Base-by-base conservation (phyloP, 2,329 filamentous ascomycete species). In the Chaetomium olivaceum region DNA sequence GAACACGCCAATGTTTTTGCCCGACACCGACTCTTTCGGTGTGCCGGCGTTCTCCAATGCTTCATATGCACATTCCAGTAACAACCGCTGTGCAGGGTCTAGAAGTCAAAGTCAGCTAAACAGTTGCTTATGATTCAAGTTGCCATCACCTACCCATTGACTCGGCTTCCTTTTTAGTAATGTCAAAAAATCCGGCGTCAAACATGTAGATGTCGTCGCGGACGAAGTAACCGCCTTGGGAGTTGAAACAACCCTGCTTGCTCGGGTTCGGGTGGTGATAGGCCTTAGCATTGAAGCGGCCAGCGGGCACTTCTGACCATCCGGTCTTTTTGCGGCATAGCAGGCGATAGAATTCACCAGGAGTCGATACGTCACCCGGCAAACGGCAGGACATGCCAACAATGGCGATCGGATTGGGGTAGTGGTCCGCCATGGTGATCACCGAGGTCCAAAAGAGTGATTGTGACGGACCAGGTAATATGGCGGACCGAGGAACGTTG, bases 111-210 rank as follows among this genome's bases (percentile, higher is more conserved):
- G 48, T 64, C 50, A 64, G 61, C 55, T 9, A 7, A 27, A 14
- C 5, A 23, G 33, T 19, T 39, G 2, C 29, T 39, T n/a, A 29
- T 43, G 7, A 29, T 36, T 16, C 1, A 31, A 21, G 4, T 46
- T 12, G 4, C 3, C n/a, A n/a, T 43, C 4, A 66, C 72, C 36
- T 61, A 74, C 74, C 75, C 75, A 79, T 78, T 0, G 73, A 69
- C 60, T 74, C 70, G 50, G 76, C 77, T 58, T 79, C 77, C 19
- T 72, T 68, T 48, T 74, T 71, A 2, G 76, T 76, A 21, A 79
- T 77, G 39, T 77, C 74, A 70, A 77, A 78, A 58, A 78, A 79
- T 3, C 69, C 69, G 31, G 73, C 76, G 65, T 78, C 73, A 63
- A 75, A 76, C 56, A 70, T 63, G 9, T 70, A 66, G 3, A 73